These are phyloP conservation scores for Ceratocystis alfenasii DNA, from an alignment of 2,329 filamentous ascomycete genomes.

Conservation along the genomic window DNA sequence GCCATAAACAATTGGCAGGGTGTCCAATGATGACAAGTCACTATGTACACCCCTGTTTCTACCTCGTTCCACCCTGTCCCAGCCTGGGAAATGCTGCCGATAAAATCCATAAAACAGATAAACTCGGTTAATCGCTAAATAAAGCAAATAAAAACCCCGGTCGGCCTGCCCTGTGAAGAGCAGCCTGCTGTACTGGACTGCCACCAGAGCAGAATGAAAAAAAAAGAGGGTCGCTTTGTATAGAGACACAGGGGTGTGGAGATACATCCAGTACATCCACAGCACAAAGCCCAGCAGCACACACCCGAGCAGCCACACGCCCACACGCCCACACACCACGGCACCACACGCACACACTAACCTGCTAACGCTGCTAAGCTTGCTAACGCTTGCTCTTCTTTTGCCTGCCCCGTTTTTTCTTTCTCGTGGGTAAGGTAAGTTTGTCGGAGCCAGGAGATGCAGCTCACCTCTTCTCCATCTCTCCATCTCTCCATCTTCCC, in stretches of 20 bases:
- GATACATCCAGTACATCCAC: no score
- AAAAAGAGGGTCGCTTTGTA: slow-evolving; percentile 16
- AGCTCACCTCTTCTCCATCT: slow-evolving; percentile 19
- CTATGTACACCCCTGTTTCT: not conserved
- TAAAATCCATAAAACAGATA: not conserved
- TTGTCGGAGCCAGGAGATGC: slow-evolving; percentile 22
- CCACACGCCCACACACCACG: no score
- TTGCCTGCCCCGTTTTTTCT: slow-evolving; percentile 23
- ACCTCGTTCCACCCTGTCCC: slow-evolving; percentile 13
- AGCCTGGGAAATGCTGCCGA: slow-evolving; percentile 12
- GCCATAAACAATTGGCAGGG: slow-evolving; percentile 15
- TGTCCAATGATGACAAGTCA: slow-evolving; percentile 1
- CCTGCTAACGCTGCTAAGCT: no score
- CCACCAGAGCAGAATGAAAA: no score
- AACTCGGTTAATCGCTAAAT: slow-evolving; percentile 16
- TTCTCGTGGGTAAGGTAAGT: slow-evolving; percentile 24
- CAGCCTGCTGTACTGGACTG: no score
- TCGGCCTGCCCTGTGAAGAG: no score
- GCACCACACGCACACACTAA: no score
- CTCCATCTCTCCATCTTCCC: slow-evolving; percentile 20
- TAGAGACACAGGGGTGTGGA: slow-evolving; percentile 14
- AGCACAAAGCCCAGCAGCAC: no score
- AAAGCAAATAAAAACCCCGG: slow-evolving; percentile 18
- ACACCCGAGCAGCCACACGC: no score
- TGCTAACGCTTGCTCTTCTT: not conserved